Conservation (phyloP, 768 basidiomycete species). For the Mycena belliarum region DNA sequence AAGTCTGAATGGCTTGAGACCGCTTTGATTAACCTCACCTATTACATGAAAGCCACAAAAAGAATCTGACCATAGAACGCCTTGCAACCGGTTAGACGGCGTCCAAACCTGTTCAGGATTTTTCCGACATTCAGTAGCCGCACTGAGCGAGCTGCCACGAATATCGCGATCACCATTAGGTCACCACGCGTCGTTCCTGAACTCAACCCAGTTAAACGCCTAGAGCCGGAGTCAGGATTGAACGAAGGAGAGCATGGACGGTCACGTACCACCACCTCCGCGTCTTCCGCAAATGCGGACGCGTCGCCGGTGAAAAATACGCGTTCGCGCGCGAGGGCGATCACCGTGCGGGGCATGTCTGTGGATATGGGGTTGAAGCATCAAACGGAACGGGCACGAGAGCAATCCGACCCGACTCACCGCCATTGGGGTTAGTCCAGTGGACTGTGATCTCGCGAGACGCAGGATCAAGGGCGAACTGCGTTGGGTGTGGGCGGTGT, state of each 20-base stretch:
- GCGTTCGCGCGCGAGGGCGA: slow-evolving; percentile 20
- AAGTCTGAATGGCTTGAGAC: no score
- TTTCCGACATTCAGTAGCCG: no score
- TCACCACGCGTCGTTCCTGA: no score
- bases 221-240: no score
- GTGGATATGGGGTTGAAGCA: neutral
- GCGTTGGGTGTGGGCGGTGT: neutral
- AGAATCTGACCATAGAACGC: no score
- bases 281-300: slow-evolving; percentile 10
- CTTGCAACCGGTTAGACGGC: no score
- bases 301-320: slow-evolving; percentile 27
- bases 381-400: neutral
- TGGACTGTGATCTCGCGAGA: slow-evolving; percentile 23
- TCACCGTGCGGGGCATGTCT: slow-evolving; percentile 19
- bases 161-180: no score
- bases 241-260: neutral
- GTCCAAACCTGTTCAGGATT: no score
- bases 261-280: neutral
- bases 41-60: no score
- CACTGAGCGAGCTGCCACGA: no score
- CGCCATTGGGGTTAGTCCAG: slow-evolving; percentile 26
- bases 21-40: no score
- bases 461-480: slow-evolving; percentile 23
- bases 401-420: neutral
- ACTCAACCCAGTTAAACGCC: neutral